These are phyloP conservation scores for Globisporangium irregulare DNA, from an alignment of 352 stramenopile species.

Conservation along the genomic window DNA sequence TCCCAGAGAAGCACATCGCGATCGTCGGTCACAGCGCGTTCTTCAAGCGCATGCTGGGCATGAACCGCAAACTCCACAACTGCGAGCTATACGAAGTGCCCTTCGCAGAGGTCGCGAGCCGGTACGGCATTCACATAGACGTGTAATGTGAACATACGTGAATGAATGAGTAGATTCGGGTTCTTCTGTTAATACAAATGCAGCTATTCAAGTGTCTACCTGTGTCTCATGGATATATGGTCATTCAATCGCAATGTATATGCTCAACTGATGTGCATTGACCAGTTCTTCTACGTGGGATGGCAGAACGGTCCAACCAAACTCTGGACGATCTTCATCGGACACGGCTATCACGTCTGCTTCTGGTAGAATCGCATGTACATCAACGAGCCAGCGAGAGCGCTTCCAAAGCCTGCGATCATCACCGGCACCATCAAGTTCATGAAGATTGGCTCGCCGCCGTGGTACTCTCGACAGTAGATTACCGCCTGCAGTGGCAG, in stretches of 20 bases:
- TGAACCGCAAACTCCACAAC: conserved; percentile 77
- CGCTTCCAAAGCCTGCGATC: conserved; percentile 54
- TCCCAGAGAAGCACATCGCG: conserved; percentile 70
- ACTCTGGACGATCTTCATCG: not conserved
- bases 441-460: conserved; percentile 76
- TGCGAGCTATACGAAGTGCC: conserved; percentile 66
- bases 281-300: not conserved
- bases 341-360: not conserved
- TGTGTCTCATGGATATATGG: not conserved
- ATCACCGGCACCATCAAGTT: conserved; percentile 76
- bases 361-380: conserved; percentile 33
- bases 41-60: conserved; percentile 83
- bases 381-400: conserved; percentile 46
- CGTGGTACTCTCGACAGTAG: conserved; percentile 82
- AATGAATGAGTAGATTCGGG: not conserved
- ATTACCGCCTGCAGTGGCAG: conserved; percentile 70
- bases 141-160: not conserved
- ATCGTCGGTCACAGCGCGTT: conserved; percentile 82
- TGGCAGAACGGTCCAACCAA: not conserved
- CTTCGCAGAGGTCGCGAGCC: conserved; percentile 24
- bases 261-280: not conserved
- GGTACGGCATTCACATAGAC: conserved; percentile 12
- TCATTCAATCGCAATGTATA: not conserved
- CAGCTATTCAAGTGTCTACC: not conserved
- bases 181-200: not conserved